A percentile compares a stretch with the other conserved stretches of the same genome.
phyloP scores from a whole-genome alignment of 139 green algal genomes.

The Micractinium conductrix region DNA sequence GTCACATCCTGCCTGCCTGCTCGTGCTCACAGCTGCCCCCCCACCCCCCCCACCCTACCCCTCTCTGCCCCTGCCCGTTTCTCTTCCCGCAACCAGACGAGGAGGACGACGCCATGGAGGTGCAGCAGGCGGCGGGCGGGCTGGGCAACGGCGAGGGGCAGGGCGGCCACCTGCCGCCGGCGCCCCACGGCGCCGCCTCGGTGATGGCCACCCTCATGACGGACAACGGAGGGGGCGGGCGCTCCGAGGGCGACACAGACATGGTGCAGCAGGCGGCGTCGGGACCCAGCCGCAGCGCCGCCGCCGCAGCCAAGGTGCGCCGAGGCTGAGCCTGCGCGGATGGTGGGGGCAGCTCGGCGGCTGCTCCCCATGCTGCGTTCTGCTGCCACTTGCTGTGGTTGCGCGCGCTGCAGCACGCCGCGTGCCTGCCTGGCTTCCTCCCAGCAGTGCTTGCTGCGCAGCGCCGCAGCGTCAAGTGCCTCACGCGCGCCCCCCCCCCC shows the following conservation, averaged over 20 bases:
- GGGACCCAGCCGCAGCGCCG: slow-evolving; percentile 1
- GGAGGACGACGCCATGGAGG: slow-evolving; percentile 31
- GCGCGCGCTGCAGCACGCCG: not conserved
- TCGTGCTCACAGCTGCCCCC: too few species aligned
- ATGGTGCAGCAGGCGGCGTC: slow-evolving; percentile 34
- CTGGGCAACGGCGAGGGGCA: not conserved
- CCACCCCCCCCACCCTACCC: not conserved
- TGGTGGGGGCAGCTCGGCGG: not conserved
- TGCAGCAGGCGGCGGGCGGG: slow-evolving; percentile 21
- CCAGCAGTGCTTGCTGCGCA: not conserved
- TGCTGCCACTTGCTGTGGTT: not conserved
- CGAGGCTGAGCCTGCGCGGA: not conserved
- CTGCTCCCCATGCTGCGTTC: not conserved
- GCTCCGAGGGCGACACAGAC: slow-evolving; percentile 21
- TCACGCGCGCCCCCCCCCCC: too few species aligned
- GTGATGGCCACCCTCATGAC: slow-evolving; percentile 36
- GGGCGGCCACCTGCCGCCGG: slow-evolving; percentile 4
- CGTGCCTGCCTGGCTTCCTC: not conserved
- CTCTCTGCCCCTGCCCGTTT: not conserved
- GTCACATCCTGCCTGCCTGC: too few species aligned
- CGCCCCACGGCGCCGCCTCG: slow-evolving; percentile 25
- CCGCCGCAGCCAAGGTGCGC: not conserved
- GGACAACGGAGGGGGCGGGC: slow-evolving; percentile 12
- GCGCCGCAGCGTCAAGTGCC: too few species aligned
- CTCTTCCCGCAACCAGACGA: not conserved